These are phyloP conservation scores for Capsicum baccatum DNA, from an alignment of 257 asterid species.

Conservation along the genomic window DNA sequence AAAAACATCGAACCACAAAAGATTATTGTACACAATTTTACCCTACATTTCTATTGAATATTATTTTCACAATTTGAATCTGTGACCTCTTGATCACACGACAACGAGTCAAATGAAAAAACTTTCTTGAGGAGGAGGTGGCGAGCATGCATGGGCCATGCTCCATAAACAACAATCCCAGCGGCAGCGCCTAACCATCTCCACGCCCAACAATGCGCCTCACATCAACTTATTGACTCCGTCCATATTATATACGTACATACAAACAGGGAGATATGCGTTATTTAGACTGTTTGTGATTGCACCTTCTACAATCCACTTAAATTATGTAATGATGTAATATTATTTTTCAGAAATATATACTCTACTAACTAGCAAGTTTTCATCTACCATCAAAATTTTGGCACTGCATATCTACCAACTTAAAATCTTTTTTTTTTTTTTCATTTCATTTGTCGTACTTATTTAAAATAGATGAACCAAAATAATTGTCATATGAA, in stretches of 20 bases:
- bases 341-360: not conserved
- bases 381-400: not conserved
- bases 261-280: not conserved
- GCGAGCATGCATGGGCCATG: constrained; percentile 29
- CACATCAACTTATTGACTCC: constrained; percentile 24
- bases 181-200: constrained; percentile 38
- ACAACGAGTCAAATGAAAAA: too few relatives aligned
- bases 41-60: too few relatives aligned
- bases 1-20: too few relatives aligned
- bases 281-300: not conserved
- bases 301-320: not conserved
- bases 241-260: not conserved
- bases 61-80: too few relatives aligned
- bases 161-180: constrained; percentile 33
- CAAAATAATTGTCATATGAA: too few relatives aligned
- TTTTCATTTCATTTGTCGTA: too few relatives aligned
- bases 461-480: too few relatives aligned
- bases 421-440: not conserved
- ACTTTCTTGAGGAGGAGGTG: not conserved
- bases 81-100: too few relatives aligned
- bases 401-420: not conserved
- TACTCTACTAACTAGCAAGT: not conserved
- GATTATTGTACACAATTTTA: too few relatives aligned
- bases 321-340: not conserved
- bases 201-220: constrained; percentile 36